Evolutionary conservation across 768 basidiomycete species (phyloP).

Genomic region (Rickenella mellea): DNA sequence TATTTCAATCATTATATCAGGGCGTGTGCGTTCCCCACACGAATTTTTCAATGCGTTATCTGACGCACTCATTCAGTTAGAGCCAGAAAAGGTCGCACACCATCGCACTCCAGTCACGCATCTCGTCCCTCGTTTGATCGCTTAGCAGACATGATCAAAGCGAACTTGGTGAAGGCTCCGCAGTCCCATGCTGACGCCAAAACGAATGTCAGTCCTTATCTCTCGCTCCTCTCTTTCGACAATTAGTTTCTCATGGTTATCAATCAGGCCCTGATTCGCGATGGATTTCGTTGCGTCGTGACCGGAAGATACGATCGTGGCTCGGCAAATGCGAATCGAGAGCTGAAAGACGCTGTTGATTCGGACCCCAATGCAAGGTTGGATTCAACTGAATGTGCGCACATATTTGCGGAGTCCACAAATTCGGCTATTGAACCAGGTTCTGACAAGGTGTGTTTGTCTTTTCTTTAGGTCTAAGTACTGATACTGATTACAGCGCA

Average conservation of each 20-base stretch:
- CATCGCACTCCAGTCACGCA: conserved; percentile 8
- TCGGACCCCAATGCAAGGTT: not conserved
- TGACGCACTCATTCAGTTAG: conserved; percentile 7
- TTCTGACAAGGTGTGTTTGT: conserved; percentile 4
- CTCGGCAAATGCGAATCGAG: conserved; percentile 4
- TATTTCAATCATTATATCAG: no score
- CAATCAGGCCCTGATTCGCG: conserved; percentile 12
- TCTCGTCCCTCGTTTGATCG: conserved; percentile 12
- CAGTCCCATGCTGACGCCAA: conserved; percentile 8
- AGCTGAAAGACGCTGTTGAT: conserved; percentile 2
- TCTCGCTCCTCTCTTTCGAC: not conserved
- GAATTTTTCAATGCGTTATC: no score
- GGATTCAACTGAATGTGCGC: conserved; percentile 5
- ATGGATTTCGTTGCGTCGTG: conserved; percentile 11
- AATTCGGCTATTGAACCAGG: no score
- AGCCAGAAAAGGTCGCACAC: conserved; percentile 12
- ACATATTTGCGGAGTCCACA: conserved; percentile 11
- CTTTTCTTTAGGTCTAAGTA: conserved; percentile 1
- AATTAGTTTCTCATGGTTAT: no score
- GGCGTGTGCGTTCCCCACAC: no score
- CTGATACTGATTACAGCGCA: not conserved
- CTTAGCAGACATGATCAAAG: not conserved
- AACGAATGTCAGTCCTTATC: conserved; percentile 3
- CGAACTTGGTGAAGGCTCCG: conserved; percentile 5
- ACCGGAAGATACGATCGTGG: conserved; percentile 7